Evolutionary conservation across 345 rosid genomes (phyloP).

Genomic region (Acer saccharum): DNA sequence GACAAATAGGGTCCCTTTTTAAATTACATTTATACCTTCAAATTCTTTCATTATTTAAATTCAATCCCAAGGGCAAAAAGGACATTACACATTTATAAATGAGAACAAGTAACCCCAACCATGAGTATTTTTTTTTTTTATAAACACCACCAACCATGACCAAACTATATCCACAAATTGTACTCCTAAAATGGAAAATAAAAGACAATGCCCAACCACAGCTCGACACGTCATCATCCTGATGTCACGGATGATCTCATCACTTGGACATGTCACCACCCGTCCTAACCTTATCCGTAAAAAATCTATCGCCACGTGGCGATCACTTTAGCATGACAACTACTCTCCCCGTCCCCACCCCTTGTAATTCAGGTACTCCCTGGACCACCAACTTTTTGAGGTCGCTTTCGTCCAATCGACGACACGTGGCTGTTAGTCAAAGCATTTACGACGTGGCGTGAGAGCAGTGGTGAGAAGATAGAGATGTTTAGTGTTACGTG

Average conservation of each 20-base stretch:
- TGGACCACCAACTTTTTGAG: constrained; percentile 15
- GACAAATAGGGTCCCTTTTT: not conserved
- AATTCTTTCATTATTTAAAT: not conserved
- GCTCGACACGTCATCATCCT: not conserved
- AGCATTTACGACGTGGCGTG: not conserved
- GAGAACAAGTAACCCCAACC: constrained; percentile 17
- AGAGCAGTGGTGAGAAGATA: not conserved
- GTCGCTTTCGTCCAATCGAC: not conserved
- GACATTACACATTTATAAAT: constrained; percentile 12
- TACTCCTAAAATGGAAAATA: not conserved
- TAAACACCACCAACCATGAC: constrained; percentile 3
- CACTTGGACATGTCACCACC: constrained; percentile 13
- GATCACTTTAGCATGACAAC: not conserved
- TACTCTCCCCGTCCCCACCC: not conserved
- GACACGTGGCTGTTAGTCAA: not conserved
- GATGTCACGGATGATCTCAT: constrained; percentile 22
- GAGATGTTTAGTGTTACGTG: not conserved
- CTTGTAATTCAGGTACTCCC: constrained; percentile 16
- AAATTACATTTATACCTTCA: not conserved
- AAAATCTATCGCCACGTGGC: constrained; percentile 25
- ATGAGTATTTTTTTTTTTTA: not conserved
- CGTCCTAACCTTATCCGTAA: constrained; percentile 24
- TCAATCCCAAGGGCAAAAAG: constrained; percentile 16
- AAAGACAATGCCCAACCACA: not conserved
- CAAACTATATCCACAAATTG: not conserved